Evolutionary conservation across 139 green algal genomes (phyloP).

Genomic region (Microglena sp.): DNA sequence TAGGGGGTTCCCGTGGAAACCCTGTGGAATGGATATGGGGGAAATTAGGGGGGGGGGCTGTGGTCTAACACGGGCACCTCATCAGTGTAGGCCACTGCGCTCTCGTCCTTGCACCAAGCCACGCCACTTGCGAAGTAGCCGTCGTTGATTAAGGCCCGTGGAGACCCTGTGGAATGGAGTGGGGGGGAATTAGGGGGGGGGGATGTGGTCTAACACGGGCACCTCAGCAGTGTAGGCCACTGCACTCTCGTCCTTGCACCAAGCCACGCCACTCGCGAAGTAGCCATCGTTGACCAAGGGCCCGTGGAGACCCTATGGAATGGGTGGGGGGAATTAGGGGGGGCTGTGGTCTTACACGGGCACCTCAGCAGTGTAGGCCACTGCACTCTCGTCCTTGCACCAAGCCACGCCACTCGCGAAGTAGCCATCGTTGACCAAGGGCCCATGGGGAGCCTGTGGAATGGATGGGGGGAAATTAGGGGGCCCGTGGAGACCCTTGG

Average conservation of each 20-base stretch:
- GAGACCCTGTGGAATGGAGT: too few relatives aligned
- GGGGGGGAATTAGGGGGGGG: too few relatives aligned
- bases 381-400: conserved; percentile 42
- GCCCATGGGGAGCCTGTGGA: conserved; percentile 63
- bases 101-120: conserved; percentile 63
- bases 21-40: too few relatives aligned
- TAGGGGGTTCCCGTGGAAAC: conserved; percentile 68
- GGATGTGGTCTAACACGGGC: too few relatives aligned
- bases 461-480: too few relatives aligned
- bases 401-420: conserved; percentile 68
- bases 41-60: too few relatives aligned
- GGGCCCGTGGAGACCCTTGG: conserved; percentile 55
- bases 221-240: conserved; percentile 79
- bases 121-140: conserved; percentile 66
- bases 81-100: conserved; percentile 64
- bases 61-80: conserved; percentile 56
- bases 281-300: conserved; percentile 70
- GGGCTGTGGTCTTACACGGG: too few relatives aligned
- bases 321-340: too few relatives aligned
- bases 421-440: conserved; percentile 72
- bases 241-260: conserved; percentile 48
- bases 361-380: conserved; percentile 79
- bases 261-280: conserved; percentile 66
- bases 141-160: conserved; percentile 79
- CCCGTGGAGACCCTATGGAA: conserved; percentile 58